Conservation (phyloP, 2,329 filamentous ascomycete genomes). For the Pseudogymnoascus sp. region DNA sequence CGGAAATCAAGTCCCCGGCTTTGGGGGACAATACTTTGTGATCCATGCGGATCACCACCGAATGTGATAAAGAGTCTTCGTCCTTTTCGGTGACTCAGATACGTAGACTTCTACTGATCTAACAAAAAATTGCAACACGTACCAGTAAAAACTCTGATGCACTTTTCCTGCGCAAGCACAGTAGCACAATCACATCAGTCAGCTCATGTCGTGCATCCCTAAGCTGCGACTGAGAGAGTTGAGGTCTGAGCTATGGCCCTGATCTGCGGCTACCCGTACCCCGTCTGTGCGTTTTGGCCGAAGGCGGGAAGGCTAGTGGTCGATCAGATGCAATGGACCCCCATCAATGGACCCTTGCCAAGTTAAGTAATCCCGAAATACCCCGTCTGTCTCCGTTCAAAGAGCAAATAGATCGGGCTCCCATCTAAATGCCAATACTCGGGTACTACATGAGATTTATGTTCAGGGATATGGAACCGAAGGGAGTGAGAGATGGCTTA, state of each 20-base stretch:
- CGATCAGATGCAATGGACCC: neutral
- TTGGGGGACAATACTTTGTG: neutral
- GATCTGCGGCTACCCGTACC: constrained; percentile 3
- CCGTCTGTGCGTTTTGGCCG: neutral
- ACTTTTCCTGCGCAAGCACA: neutral
- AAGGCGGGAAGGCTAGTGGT: neutral
- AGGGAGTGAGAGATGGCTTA: neutral
- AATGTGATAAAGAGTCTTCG: neutral
- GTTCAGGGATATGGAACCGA: neutral
- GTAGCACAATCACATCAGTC: constrained; percentile 1
- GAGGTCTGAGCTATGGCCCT: neutral
- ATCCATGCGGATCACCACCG: neutral
- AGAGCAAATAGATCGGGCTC: neutral
- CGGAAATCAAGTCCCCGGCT: neutral
- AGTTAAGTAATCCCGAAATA: neutral
- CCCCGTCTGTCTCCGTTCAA: no score
- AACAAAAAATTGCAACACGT: neutral
- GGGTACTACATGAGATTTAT: neutral
- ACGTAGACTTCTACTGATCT: neutral
- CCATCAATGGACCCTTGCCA: neutral
- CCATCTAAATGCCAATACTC: neutral
- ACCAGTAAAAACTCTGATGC: neutral
- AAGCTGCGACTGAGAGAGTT: neutral
- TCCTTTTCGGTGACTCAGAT: neutral
- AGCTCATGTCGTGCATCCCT: neutral